phyloP scores from a whole-genome alignment of 148 eudicot genomes.

The Amaranthus cruentus region DNA sequence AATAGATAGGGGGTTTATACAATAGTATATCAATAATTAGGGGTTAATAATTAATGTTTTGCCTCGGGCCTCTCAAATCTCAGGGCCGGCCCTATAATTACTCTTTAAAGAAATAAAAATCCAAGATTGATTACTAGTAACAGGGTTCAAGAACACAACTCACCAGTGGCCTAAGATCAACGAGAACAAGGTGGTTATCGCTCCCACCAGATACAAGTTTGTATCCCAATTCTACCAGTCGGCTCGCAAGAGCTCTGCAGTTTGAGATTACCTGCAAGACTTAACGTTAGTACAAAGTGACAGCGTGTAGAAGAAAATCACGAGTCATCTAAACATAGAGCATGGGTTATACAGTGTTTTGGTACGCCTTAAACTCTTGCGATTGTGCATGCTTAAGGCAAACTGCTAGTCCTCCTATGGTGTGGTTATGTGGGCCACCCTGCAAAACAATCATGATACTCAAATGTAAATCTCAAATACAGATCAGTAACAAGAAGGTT shows the following conservation, averaged over 20 bases:
- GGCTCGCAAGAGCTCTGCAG: constrained; percentile 67
- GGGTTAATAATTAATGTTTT: too few species aligned
- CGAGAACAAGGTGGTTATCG: constrained; percentile 91
- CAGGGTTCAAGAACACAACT: constrained; percentile 17
- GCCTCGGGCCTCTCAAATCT: background rate
- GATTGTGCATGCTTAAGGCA: constrained; percentile 78
- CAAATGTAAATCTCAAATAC: background rate
- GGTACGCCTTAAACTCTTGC: constrained; percentile 72
- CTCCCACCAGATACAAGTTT: constrained; percentile 84
- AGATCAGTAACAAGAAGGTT: background rate
- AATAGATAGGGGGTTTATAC: too few species aligned
- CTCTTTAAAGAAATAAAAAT: too few species aligned
- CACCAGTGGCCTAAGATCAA: constrained; percentile 81
- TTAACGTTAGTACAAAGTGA: background rate
- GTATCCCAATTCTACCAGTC: constrained; percentile 69
- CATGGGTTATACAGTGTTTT: constrained; percentile 45
- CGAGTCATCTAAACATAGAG: constrained; percentile 4
- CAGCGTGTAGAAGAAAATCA: background rate
- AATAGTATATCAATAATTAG: too few species aligned
- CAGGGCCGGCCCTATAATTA: background rate
- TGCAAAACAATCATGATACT: constrained; percentile 23
- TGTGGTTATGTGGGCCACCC: constrained; percentile 99
- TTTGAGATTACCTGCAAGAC: constrained; percentile 67
- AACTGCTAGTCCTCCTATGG: constrained; percentile 88
- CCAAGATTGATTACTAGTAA: background rate